phyloP scores from a whole-genome alignment of 768 basidiomycete species.

The Hericium coralloides region DNA sequence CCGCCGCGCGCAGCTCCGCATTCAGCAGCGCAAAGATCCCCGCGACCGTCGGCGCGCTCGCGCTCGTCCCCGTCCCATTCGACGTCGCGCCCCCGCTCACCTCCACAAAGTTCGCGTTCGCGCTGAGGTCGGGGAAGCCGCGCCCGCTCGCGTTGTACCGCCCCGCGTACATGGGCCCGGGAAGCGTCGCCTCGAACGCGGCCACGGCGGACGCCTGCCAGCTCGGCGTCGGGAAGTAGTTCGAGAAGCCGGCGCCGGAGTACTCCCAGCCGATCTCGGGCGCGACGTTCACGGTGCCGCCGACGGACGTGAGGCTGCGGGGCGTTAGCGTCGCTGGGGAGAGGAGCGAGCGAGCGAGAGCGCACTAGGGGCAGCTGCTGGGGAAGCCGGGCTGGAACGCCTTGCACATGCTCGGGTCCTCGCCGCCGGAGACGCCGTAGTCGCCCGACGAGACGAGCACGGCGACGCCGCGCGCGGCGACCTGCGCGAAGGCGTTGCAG shows the following conservation, averaged over 20 bases:
- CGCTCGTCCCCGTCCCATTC: conserved; percentile 21
- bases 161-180: conserved; percentile 6
- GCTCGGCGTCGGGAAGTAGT: conserved; percentile 8
- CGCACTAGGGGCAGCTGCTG: conserved; percentile 26
- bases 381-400: conserved; percentile 28
- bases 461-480: conserved; percentile 27
- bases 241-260: conserved; percentile 16
- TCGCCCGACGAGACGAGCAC: conserved; percentile 32
- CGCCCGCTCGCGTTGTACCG: conserved; percentile 13
- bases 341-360: not conserved
- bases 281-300: conserved; percentile 1
- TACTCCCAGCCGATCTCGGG: conserved; percentile 17
- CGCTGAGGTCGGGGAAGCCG: conserved; percentile 14
- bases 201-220: conserved; percentile 8
- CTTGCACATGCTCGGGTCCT: conserved; percentile 15
- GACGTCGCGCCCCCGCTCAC: conserved; percentile 3
- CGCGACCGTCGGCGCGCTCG: conserved; percentile 26
- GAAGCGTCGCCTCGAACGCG: conserved; percentile 1
- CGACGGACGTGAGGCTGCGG: not conserved
- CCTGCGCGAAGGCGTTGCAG: conserved; percentile 26
- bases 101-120: not conserved
- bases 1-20: conserved; percentile 21
- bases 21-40: conserved; percentile 26
- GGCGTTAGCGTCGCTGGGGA: not conserved
- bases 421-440: conserved; percentile 26